Conservation (phyloP, 441 rosid genomes). For the Eruca vesicaria region DNA sequence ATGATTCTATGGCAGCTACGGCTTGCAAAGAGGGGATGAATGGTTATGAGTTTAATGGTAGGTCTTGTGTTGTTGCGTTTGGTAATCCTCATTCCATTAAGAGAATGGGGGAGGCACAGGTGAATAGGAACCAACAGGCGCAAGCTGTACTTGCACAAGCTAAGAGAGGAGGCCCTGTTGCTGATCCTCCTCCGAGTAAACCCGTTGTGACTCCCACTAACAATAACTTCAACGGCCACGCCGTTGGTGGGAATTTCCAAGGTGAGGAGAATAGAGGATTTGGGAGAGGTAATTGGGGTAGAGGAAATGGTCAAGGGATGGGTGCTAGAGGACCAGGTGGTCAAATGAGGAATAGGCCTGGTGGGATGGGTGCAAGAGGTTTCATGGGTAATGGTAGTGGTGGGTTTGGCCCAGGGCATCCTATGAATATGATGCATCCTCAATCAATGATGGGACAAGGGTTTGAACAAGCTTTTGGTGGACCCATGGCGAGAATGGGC, state of each 20-base stretch:
- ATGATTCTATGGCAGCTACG: conserved; percentile 67
- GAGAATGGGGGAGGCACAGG: conserved; percentile 83
- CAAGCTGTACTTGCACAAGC: conserved; percentile 42
- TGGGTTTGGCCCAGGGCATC: conserved; percentile 82
- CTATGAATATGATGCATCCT: conserved; percentile 66
- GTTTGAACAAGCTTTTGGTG: conserved; percentile 80
- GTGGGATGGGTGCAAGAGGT: conserved; percentile 75
- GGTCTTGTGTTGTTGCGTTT: conserved; percentile 83
- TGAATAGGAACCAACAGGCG: conserved; percentile 62
- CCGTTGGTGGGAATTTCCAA: conserved; percentile 65
- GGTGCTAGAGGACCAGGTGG: conserved; percentile 75
- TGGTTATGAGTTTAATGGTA: conserved; percentile 67
- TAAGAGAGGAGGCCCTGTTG: conserved; percentile 54
- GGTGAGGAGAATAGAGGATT: conserved; percentile 64
- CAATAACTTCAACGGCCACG: conserved; percentile 48
- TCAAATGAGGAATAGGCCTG: conserved; percentile 68
- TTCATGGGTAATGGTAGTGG: conserved; percentile 76
- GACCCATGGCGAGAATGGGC: conserved; percentile 78
- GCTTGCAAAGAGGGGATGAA: conserved; percentile 87
- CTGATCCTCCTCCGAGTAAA: conserved; percentile 48
- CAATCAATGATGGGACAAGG: conserved; percentile 78
- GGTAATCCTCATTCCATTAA: conserved; percentile 68
- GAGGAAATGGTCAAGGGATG: conserved; percentile 74
- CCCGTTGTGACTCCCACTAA: conserved; percentile 39
- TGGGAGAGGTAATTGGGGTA: conserved; percentile 83